phyloP scores from a whole-genome alignment of 148 eudicot genomes.

The Oxyria digyna region DNA sequence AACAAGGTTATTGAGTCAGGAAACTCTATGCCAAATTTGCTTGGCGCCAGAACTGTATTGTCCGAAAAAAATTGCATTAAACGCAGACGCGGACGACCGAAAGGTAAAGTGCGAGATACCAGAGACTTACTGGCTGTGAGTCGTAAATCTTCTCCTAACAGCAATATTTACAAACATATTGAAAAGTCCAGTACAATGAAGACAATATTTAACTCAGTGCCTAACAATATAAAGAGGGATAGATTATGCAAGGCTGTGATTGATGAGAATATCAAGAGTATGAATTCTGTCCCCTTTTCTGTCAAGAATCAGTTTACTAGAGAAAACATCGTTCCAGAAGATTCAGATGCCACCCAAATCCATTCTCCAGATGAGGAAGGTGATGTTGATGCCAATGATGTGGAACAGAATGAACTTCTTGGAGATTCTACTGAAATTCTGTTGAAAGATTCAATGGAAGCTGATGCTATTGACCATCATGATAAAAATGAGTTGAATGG shows the following conservation, averaged over 20 bases:
- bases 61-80: conserved; percentile 23
- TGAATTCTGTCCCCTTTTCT: conserved; percentile 8
- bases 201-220: conserved; percentile 17
- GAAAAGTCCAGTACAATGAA: conserved; percentile 10
- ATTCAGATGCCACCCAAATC: neutral
- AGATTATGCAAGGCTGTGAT: conserved; percentile 9
- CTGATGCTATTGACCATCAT: neutral
- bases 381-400: conserved; percentile 11
- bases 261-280: conserved; percentile 7
- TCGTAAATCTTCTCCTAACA: conserved; percentile 17
- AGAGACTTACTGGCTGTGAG: conserved; percentile 22
- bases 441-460: conserved; percentile 8
- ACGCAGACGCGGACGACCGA: conserved; percentile 15
- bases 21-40: conserved; percentile 23
- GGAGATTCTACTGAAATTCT: neutral
- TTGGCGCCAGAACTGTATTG: conserved; percentile 29
- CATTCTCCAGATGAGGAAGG: conserved; percentile 9
- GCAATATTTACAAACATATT: conserved; percentile 12
- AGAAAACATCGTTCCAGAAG: conserved; percentile 13
- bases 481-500: neutral
- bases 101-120: conserved; percentile 11
- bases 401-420: conserved; percentile 1
- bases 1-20: conserved; percentile 18
- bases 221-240: conserved; percentile 18
- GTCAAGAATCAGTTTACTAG: conserved; percentile 19